Base-by-base conservation (phyloP, 192 early-diverging fungal genomes). In the Podochytrium sp. region DNA sequence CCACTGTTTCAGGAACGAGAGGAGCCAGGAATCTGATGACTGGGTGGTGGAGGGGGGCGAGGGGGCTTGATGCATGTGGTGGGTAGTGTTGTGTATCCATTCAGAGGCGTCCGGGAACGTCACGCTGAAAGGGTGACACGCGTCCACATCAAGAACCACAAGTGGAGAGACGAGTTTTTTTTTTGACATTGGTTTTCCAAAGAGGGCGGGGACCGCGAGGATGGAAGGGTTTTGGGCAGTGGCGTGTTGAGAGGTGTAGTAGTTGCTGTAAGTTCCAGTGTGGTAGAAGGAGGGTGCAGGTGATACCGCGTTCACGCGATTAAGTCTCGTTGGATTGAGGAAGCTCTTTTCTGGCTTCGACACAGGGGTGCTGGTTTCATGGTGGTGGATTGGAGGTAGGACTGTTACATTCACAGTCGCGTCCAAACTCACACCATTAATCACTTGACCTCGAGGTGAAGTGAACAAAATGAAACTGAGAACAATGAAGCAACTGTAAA, bases 151-250 rank as follows among this genome's bases (percentile, higher is more conserved):
- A n/a, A 78, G 71, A 7, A 78, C 42, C 16, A 76, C 30, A 16
- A 80, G n/a, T 42, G 77, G 43, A 5, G 57, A 25, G 5, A 74
- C 52, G 5, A 38, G 29, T 2, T 0, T 20, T 2, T 25, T 18
- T 2, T 29, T 61, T 6, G 77, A 65, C 34, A 80, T 56, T 10
- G 40, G 41, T 61, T 38, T 35, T 25, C 79, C 79, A 59, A 80
- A 80, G 37, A 80, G 20, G 32, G 74, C 79, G 14, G 79, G 79
- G 3, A 80, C 66, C 23, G 74, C 79, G 25, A 71, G 61, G 0
- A 80, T 34, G 2, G 73, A 60, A 5, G 57, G 18, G 6, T 20
- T 40, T 3, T 49, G 30, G 6, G 30, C 20, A 32, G 12, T 14
- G 12, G 12, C 16, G 16, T 55, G 20, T 16, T 58, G 23, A 32